phyloP scores from a whole-genome alignment of 2,329 filamentous ascomycete species.

The Fusarium newnesense region DNA sequence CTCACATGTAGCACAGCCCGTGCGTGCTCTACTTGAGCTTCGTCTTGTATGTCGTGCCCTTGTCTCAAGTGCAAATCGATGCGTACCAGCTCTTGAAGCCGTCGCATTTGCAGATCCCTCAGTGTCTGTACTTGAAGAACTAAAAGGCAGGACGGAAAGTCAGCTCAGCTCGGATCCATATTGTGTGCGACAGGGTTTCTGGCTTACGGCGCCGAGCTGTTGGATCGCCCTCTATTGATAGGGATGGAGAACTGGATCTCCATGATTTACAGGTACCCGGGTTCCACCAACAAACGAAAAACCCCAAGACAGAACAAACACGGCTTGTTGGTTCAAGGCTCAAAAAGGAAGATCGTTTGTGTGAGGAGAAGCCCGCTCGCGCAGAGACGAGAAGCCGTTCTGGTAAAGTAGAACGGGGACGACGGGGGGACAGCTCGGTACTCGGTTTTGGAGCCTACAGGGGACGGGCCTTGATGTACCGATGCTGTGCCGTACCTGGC shows the following conservation, averaged over 20 bases:
- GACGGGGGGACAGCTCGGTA: slow-evolving; percentile 19
- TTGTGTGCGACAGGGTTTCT: slow-evolving; percentile 15
- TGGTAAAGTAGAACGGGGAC: slow-evolving; percentile 10
- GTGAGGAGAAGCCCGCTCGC: slow-evolving; percentile 20
- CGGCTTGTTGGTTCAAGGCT: slow-evolving; percentile 1
- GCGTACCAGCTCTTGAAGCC: slow-evolving; percentile 44
- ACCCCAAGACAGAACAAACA: not conserved
- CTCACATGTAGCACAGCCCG: slow-evolving; percentile 53
- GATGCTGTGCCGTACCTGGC: slow-evolving; percentile 17
- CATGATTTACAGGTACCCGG: slow-evolving; percentile 40
- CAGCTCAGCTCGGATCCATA: slow-evolving; percentile 17
- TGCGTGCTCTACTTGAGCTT: slow-evolving; percentile 52
- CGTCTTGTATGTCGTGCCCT: slow-evolving; percentile 52
- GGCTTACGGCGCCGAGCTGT: slow-evolving; percentile 41
- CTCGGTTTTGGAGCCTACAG: slow-evolving; percentile 20
- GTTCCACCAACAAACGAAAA: slow-evolving; percentile 14
- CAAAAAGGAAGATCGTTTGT: slow-evolving; percentile 9
- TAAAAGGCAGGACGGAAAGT: slow-evolving; percentile 2
- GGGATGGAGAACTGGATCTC: slow-evolving; percentile 54
- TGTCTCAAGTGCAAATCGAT: slow-evolving; percentile 53
- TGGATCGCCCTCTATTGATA: slow-evolving; percentile 36
- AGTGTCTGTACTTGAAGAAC: slow-evolving; percentile 29
- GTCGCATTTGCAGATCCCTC: slow-evolving; percentile 29
- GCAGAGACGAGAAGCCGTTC: slow-evolving; percentile 29
- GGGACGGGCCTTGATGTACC: not conserved